A percentile compares a stretch with the other conserved stretches of the same genome.
Evolutionary conservation across 2,329 filamentous ascomycete species (phyloP).

Genomic region (Balansia obtecta): DNA sequence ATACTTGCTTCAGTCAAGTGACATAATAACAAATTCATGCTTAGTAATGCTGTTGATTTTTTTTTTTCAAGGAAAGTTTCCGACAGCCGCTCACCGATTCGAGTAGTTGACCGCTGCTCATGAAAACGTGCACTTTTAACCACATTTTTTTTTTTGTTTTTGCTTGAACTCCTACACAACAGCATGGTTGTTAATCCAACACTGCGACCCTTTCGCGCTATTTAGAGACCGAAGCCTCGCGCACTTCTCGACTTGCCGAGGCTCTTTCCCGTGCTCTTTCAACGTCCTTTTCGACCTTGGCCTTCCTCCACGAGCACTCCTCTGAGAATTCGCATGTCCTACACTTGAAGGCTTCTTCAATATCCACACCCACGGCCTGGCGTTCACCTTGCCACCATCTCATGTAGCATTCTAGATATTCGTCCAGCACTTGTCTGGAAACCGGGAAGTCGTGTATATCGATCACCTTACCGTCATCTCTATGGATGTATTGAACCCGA

Average conservation of each 20-base stretch:
- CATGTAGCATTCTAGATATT: constrained; percentile 59
- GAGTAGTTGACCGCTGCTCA: too few relatives aligned
- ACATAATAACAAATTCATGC: too few relatives aligned
- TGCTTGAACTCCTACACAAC: background rate
- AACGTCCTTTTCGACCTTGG: constrained; percentile 43
- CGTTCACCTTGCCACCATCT: constrained; percentile 80
- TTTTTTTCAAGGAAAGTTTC: too few relatives aligned
- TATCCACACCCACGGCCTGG: constrained; percentile 57
- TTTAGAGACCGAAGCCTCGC: background rate
- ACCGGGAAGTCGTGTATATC: constrained; percentile 52
- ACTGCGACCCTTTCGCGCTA: background rate
- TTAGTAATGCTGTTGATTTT: too few relatives aligned
- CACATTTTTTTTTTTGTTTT: too few relatives aligned
- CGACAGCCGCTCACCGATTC: too few relatives aligned
- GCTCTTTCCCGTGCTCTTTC: background rate
- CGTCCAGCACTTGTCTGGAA: constrained; percentile 48
- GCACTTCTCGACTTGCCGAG: constrained; percentile 7
- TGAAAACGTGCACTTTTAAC: too few relatives aligned
- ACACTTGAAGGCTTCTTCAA: constrained; percentile 86
- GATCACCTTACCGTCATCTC: constrained; percentile 38
- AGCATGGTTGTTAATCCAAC: background rate
- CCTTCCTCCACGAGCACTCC: constrained; percentile 63
- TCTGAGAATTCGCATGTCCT: constrained; percentile 71
- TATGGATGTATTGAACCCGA: constrained; percentile 40
- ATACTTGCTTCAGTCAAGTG: background rate